Evolutionary conservation across 192 early-diverging fungal genomes (phyloP).

Genomic region (Backusella parvicylindrica): DNA sequence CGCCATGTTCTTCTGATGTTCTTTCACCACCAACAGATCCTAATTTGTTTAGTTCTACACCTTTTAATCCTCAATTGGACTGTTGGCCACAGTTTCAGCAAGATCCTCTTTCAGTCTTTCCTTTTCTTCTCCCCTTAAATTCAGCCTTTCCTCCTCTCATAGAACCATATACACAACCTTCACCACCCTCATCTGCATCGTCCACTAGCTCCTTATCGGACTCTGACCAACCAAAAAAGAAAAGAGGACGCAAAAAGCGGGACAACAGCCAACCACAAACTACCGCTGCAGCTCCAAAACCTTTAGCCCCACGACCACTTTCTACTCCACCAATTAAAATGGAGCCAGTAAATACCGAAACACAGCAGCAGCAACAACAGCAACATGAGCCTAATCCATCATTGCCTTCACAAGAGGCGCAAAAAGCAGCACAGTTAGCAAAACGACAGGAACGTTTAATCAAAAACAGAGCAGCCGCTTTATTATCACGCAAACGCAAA

Average conservation of each 20-base stretch:
- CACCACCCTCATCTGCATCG: neutral
- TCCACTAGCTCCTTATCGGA: slow-evolving; percentile 17
- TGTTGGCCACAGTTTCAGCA: neutral
- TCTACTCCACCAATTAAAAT: slow-evolving; percentile 17
- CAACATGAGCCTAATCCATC: slow-evolving; percentile 6
- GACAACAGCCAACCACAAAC: neutral
- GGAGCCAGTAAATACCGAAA: neutral
- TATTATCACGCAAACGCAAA: slow-evolving; percentile 86
- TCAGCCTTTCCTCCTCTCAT: neutral
- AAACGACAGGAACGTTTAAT: slow-evolving; percentile 88
- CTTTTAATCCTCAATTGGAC: neutral
- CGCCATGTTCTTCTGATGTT: neutral
- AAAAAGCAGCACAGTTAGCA: slow-evolving; percentile 45
- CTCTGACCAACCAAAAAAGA: slow-evolving; percentile 25
- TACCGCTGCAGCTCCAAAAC: slow-evolving; percentile 29
- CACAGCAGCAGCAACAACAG: neutral
- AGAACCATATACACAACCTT: neutral
- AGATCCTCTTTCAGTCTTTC: neutral
- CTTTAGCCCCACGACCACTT: slow-evolving; percentile 33
- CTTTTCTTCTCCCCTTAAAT: neutral
- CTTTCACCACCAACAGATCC: neutral
- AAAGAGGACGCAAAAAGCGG: slow-evolving; percentile 33
- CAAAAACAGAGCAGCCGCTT: slow-evolving; percentile 89
- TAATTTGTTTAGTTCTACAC: neutral
- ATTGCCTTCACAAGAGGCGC: slow-evolving; percentile 11